phyloP scores from a whole-genome alignment of 2,329 filamentous ascomycete species.

The Alternaria incomplexa region DNA sequence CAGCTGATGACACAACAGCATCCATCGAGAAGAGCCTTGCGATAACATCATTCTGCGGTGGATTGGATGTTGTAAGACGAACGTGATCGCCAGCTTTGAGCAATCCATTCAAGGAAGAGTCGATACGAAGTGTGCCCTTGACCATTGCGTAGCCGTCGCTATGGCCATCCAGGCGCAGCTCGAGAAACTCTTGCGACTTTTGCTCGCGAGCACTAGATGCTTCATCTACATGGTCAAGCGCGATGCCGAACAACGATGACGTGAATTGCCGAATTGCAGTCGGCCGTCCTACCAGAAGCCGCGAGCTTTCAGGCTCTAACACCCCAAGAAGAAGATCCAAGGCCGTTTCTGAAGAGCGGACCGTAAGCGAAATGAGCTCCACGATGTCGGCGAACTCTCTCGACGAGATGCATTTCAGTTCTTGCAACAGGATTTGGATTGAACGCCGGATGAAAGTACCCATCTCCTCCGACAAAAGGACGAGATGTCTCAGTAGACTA shows the following conservation, averaged over 20 bases:
- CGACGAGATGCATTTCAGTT: slow-evolving; percentile 32
- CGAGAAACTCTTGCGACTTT: slow-evolving; percentile 13
- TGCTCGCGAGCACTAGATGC: slow-evolving; percentile 20
- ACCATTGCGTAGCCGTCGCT: slow-evolving; percentile 20
- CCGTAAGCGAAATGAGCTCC: slow-evolving; percentile 41
- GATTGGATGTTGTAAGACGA: slow-evolving; percentile 41
- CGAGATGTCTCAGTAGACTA: slow-evolving; percentile 20
- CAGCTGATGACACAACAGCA: slow-evolving; percentile 44
- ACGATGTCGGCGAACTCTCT: slow-evolving; percentile 37
- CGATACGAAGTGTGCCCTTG: slow-evolving; percentile 23
- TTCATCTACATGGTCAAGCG: slow-evolving; percentile 51
- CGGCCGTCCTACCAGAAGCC: slow-evolving; percentile 36
- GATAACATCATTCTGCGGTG: slow-evolving; percentile 40
- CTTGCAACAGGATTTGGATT: slow-evolving; percentile 31
- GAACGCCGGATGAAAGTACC: slow-evolving; percentile 35
- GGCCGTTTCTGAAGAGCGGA: slow-evolving; percentile 39
- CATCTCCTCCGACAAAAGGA: slow-evolving; percentile 32
- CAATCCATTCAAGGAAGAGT: slow-evolving; percentile 15
- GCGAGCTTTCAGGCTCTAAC: slow-evolving; percentile 41
- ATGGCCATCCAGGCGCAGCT: slow-evolving; percentile 10
- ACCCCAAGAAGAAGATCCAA: slow-evolving; percentile 42
- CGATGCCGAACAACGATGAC: slow-evolving; percentile 45
- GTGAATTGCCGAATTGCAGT: slow-evolving; percentile 38
- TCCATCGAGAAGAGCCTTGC: slow-evolving; percentile 46
- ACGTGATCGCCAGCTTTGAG: slow-evolving; percentile 41